Conservation (phyloP, 176 grass and related monocot species). For the barley (Hordeum vulgare) region MorexV3_pseudomolecules_assembly NC_058521.1:27120432-27120931, state of each 20-base stretch:
- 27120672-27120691: constrained; percentile 43
- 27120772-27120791: constrained; percentile 42
- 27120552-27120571: constrained; percentile 24
- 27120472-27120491: not conserved
- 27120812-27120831: constrained; percentile 49
- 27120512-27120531: constrained; percentile 1
- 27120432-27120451: not conserved
- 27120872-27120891: constrained; percentile 51
- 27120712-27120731: constrained; percentile 58
- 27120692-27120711: constrained; percentile 51
- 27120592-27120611: constrained; percentile 48
- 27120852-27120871: constrained; percentile 89
- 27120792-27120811: not conserved
- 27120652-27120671: constrained; percentile 67
- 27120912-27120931: constrained; percentile 76
- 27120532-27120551: not conserved
- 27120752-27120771: constrained; percentile 30
- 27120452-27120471: not conserved
- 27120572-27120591: constrained; percentile 44
- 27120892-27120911: constrained; percentile 47
- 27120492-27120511: not conserved
- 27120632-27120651: constrained; percentile 53
- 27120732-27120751: constrained; percentile 34
- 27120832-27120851: constrained; percentile 75
- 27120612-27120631: constrained; percentile 57